Percentiles rank a stretch among this genome's conserved stretches.
These are phyloP conservation scores for Phlebiopsis flavidoalba DNA, from an alignment of 768 basidiomycete species.

Conservation along the genomic window DNA sequence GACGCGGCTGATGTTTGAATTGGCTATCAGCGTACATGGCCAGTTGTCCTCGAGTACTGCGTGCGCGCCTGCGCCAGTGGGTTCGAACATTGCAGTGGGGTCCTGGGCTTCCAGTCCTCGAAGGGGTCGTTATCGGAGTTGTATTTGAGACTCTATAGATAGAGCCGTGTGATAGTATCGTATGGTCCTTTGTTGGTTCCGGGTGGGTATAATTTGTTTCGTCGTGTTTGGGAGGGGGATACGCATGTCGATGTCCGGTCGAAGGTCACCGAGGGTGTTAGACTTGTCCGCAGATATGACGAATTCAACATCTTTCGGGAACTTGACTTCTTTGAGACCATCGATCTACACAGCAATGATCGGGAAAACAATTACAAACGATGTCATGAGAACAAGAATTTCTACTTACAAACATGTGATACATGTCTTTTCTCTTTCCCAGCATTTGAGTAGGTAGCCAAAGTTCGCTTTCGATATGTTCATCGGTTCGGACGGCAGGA, in stretches of 20 bases:
- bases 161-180: neutral
- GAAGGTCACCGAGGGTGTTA: neutral
- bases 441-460: neutral
- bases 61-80: too few species aligned
- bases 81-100: too few species aligned
- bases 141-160: neutral
- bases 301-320: neutral
- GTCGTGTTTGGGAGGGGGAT: neutral
- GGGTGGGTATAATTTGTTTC: neutral
- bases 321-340: neutral
- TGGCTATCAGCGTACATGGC: neutral
- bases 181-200: neutral
- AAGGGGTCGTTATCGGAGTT: neutral
- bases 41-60: neutral
- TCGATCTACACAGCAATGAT: neutral
- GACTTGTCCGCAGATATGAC: neutral
- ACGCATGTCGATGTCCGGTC: neutral
- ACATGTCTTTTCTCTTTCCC: neutral
- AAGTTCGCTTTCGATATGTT: neutral
- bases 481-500: too few species aligned
- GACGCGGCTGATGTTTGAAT: neutral
- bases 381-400: neutral
- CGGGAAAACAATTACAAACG: neutral
- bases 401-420: neutral
- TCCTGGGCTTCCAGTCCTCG: neutral